These are phyloP conservation scores for Fomitopsis betulina DNA, from an alignment of 1,284 basidiomycete species.

Conservation along the genomic window DNA sequence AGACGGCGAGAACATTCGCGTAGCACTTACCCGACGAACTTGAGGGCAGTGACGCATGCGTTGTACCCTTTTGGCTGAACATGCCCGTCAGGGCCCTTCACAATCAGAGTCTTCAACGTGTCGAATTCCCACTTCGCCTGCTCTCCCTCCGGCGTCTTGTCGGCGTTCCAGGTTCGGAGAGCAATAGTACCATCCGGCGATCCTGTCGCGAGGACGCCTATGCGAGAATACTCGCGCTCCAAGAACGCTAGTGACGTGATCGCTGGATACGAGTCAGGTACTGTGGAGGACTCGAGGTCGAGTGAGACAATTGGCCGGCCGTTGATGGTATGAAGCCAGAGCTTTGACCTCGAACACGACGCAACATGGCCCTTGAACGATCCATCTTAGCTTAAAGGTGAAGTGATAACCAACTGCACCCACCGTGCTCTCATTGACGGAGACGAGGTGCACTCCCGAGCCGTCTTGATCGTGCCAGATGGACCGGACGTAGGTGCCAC, in stretches of 20 bases:
- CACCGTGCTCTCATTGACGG: constrained; percentile 85
- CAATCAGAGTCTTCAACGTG: constrained; percentile 59
- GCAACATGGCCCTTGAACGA: constrained; percentile 71
- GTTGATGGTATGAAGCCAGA: constrained; percentile 82
- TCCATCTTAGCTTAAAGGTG: not conserved
- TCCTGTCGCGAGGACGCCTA: constrained; percentile 68
- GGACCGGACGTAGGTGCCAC: constrained; percentile 70
- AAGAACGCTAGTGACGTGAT: constrained; percentile 71
- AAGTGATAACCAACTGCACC: constrained; percentile 22
- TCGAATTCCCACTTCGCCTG: constrained; percentile 70
- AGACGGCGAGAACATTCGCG: not conserved
- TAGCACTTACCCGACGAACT: constrained; percentile 63
- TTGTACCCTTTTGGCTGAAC: constrained; percentile 24
- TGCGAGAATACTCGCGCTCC: constrained; percentile 72
- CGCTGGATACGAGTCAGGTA: constrained; percentile 30
- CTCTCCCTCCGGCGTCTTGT: constrained; percentile 57
- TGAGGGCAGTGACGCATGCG: constrained; percentile 58
- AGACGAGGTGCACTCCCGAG: constrained; percentile 60
- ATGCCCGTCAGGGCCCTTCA: constrained; percentile 26
- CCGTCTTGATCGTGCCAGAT: constrained; percentile 58
- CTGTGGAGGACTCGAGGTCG: constrained; percentile 47
- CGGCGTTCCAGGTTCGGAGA: constrained; percentile 70
- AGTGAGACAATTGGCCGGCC: constrained; percentile 65
- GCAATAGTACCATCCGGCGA: constrained; percentile 62
- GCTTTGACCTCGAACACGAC: constrained; percentile 63